Base-by-base conservation (phyloP, 23 red algal species). In the Pyropia haitanensis region DNA sequence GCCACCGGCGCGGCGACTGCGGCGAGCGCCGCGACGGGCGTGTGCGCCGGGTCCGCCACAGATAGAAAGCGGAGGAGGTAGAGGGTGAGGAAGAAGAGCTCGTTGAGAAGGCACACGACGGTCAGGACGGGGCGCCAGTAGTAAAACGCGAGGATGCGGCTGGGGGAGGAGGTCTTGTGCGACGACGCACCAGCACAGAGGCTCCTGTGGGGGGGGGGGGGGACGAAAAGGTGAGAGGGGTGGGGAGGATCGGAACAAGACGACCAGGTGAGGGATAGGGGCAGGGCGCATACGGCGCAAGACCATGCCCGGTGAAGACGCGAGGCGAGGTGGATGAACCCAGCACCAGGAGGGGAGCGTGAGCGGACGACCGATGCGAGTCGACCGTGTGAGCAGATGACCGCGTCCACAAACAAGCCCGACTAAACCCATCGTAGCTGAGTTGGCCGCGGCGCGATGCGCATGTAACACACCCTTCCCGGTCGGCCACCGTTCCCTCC, bases 71-170 rank as follows among this genome's bases (percentile, higher is more conserved):
- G 32, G n/a, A 68, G 51, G 58, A 87, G 30, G 72, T 82, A 95
- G 2, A 81, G 49, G 27, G 71, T 61, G 51, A 95, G 67, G 46
- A 95, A 81, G 53, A 78, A 95, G 51, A 88, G 61, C 64, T 95
- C 90, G 51, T 85, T 95, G 24, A 95, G 59, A 14, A 81, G 68
- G 56, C 90, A 95, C 58, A 82, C 80, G 14, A 79, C 33, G 53
- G 90, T 95, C 44, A 95, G 68, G 46, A 73, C 58, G 0, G 79
- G 75, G 33, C 90, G 57, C 76, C 80, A 81, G 56, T 95, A 95
- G 59, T 95, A 95, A 33, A 95, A 60, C 20, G 67, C 16, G 5
- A 95, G 67, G n/a, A 95, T 22, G 39, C 77, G 52, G 3, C 64
- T 64, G 2, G 50, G 55, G 18, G 61, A 56, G 1, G 90, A 81